Evolutionary conservation across 2,329 filamentous ascomycete species (phyloP), one percentile per base, ranked within the genome.

Genomic region (Camptophora hylomeconis): DNA sequence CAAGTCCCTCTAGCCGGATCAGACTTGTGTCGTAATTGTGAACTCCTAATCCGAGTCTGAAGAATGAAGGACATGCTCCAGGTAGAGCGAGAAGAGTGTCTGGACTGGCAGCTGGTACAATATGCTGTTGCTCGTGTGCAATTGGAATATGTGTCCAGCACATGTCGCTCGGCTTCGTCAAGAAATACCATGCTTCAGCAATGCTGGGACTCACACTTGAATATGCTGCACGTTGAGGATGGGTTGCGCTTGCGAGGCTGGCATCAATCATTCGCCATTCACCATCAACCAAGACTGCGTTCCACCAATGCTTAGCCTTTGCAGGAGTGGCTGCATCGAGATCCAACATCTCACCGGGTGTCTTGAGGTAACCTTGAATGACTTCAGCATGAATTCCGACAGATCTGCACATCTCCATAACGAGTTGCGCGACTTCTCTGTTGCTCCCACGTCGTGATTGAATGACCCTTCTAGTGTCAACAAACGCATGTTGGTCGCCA

Each of bases 191-290:
- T 17, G 65, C 65, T 44, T 98, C 89, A 1, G 89, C 83, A 2
- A 69, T 62, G 23, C 75, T 70, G 35, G 65, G 71, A 34, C 70
- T 70, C 15, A 69, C 68, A 42, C 70, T 80, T 9, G 84, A 92
- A 55, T 92, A 95, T 17, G 74, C 62, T 10, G 62, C 65, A 26
- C 92, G 72, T 33, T 72, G 75, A 7, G 89, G 87, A 46, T 95
- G 83, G 0, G 87, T 93, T 8, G 87, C 86, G 39, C 79, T 86
- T 3, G 89, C 84, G 26, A 98, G 64, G 19, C 83, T 92, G 51
- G 83, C 89, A 53, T 98, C 89, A 61, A 98, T 82, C 41, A 95
- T 80, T 28, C 89, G 79, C 89, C 89, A 98, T 56, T 94, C 84
- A 13, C 80, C 78, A 52, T 98, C 89, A 6, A 94, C 75, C 19